Base-by-base conservation (phyloP, 768 basidiomycete genomes). In the Hygrophorus pudorinus region DNA sequence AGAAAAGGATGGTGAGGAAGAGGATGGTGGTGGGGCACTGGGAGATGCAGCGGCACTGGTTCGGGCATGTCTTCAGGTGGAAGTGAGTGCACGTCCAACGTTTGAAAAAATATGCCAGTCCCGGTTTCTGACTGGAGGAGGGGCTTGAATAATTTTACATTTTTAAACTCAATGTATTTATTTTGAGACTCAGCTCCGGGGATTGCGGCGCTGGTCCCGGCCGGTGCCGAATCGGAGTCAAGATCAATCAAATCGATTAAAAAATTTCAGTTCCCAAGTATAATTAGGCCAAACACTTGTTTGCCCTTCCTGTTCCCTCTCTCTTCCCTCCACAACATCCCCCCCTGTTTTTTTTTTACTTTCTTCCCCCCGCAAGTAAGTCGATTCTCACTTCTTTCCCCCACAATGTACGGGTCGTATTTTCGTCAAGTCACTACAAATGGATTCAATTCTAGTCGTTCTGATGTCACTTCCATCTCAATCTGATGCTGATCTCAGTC, bases 11-110 rank as follows among this genome's bases (percentile, higher is more conserved):
- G 89, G 87, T 4, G 74, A 78, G 54, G 91, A 92, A 56, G 48
- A 51, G 4, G 91, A 94, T 58, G 88, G 87, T 3, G 92, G 91
- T 29, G 85, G 90, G 4, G 71, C 78, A 6, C 70, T 94, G 30
- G 81, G 78, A 11, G 91, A 94, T 54, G 96, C 89, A 2, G 81
- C 86, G 35, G 78, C 77, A 27, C 74, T 97, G 38, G 90, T 96
- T 11, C 68, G 76, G 45, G 78, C 83, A 28, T 97, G 96, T 62
- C 68, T 98, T 35, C 79, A 79, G 52, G 75, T 93, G n/a, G 79
- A 85, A 30, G 73, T 87, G 31, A 63, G 60, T 30, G 78, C 80
- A 17, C 75, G 94, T 43, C 93, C 94, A 12, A 82, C 84, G 4
- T 96, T 94, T 57, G 88, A 91, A 54, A 72, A 72, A 57, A 76